Base-by-base conservation (phyloP, 331 rosid genomes). In the Ulmus americana region DNA sequence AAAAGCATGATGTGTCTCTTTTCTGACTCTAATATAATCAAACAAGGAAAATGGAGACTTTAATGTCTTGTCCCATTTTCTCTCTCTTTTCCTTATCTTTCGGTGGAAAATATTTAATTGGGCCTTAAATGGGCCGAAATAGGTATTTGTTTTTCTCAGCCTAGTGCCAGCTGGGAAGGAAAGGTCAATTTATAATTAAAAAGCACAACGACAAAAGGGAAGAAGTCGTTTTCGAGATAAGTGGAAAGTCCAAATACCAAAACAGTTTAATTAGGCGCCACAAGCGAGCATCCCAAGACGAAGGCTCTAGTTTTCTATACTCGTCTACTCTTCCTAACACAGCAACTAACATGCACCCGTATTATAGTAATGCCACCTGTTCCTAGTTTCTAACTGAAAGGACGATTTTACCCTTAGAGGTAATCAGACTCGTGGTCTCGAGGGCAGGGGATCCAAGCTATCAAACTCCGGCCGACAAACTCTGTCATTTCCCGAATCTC, bases 401-500 rank as follows among this genome's bases (percentile, higher is more conserved):
- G 8, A 5, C 7, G 1, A 5, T 12, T 10, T 0, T 7, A 7
- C 7, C 45, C 8, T 50, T 10, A 22, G 0, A 7, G 5, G 8
- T 4, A 13, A 15, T 44, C 0, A 14, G 13, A 63, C 39, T 12
- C 12, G 59, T 69, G 54, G 65, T 55, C 63, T 57, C 16, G 13
- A 22, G 57, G 67, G 7, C 77, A 78, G 16, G 22, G 13, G 67
- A 70, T 55, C 55, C 13, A 42, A 12, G 39, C 70, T 39, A 70
- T 61, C 13, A 45, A 9, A 72, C 70, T 73, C 70, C 40, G 35
- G 75, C 69, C 64, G 86, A 83, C 92, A 83, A 62, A 64, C 81
- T 72, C 84, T 77, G 91, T 77, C 88, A 50, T 79, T 72, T 63
- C 77, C 51, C 91, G 53, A 68, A 87, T 89, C 90, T 80, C 95